These are phyloP conservation scores for Striga asiatica DNA, from an alignment of 257 asterid species.

Conservation along the genomic window DNA sequence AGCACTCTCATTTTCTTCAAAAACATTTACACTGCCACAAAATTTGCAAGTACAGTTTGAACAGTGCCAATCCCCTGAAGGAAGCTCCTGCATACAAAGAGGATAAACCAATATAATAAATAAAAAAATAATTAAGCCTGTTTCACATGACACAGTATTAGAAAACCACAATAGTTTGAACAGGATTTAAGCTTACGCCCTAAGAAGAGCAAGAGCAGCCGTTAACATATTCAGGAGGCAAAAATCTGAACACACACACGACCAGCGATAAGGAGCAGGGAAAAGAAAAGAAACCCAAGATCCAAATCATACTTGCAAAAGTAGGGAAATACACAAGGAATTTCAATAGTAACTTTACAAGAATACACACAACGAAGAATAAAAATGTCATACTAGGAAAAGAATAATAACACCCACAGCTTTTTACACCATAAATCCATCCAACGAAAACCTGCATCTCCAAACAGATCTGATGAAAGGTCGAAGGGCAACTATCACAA, in stretches of 20 bases:
- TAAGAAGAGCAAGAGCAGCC: not conserved
- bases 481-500: slow-evolving; percentile 96
- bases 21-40: slow-evolving; percentile 38
- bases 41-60: slow-evolving; percentile 80
- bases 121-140: too few relatives aligned
- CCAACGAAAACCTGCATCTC: slow-evolving; percentile 54
- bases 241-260: not conserved
- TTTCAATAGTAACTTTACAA: too few relatives aligned
- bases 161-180: not conserved
- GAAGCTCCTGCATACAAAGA: slow-evolving; percentile 83
- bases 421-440: not conserved
- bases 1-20: slow-evolving; percentile 24
- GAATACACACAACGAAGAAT: too few relatives aligned
- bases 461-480: slow-evolving; percentile 86
- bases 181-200: not conserved
- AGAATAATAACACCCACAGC: too few relatives aligned
- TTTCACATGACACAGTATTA: slow-evolving; percentile 4
- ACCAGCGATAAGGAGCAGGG: too few relatives aligned
- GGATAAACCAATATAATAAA: too few relatives aligned
- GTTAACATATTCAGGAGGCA: not conserved
- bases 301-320: too few relatives aligned
- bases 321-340: too few relatives aligned
- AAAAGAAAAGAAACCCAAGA: too few relatives aligned
- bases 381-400: too few relatives aligned
- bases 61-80: slow-evolving; percentile 96